These are phyloP conservation scores for Thinopyrum elongatum DNA, from an alignment of 176 grass and related monocot genomes.

Conservation along the genomic window DNA sequence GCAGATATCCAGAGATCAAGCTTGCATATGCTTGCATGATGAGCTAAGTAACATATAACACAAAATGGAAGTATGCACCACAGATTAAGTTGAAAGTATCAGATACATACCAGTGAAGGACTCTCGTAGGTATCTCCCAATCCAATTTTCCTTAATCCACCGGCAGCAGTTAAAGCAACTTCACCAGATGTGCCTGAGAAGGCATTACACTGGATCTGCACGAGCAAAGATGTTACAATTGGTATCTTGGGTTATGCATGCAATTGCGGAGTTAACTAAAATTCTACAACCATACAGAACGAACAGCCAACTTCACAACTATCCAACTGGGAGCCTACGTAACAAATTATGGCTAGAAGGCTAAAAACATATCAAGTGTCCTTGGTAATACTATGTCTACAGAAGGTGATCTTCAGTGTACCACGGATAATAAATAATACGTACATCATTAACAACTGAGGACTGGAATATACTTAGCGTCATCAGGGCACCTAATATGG, in stretches of 20 bases:
- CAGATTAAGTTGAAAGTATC: slow-evolving; percentile 4
- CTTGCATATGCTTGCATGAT: not conserved
- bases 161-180: slow-evolving; percentile 74
- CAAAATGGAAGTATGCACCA: slow-evolving; percentile 28
- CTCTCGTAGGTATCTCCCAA: slow-evolving; percentile 68
- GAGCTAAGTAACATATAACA: slow-evolving; percentile 15
- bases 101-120: slow-evolving; percentile 64
- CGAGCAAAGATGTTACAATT: slow-evolving; percentile 22
- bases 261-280: not conserved
- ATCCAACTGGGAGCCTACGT: not conserved
- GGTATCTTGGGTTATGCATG: not conserved
- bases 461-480: not conserved
- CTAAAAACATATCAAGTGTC: not conserved
- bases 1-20: not conserved
- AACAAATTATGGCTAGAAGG: not conserved
- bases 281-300: not conserved
- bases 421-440: not conserved
- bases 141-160: slow-evolving; percentile 82
- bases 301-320: not conserved
- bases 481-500: not conserved
- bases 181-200: slow-evolving; percentile 75
- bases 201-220: slow-evolving; percentile 92
- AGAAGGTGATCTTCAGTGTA: not conserved
- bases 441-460: not conserved
- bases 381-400: not conserved